Evolutionary conservation across 2,329 filamentous ascomycete genomes (phyloP).

Genomic region (Exserohilum turcica): DNA sequence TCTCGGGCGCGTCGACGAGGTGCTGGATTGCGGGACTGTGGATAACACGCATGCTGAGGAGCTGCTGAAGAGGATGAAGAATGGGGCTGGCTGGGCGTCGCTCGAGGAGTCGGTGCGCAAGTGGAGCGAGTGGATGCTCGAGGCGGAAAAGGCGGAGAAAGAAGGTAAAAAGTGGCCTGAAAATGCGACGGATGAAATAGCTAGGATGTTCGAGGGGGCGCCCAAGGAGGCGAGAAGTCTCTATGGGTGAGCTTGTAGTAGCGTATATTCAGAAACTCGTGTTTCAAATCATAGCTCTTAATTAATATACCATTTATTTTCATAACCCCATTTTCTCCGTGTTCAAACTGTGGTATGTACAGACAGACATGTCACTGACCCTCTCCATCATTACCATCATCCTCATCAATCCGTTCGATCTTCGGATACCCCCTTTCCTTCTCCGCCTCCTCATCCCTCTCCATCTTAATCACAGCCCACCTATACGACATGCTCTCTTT

Average conservation of each 20-base stretch:
- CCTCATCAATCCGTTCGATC: background rate
- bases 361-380: background rate
- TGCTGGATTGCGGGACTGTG: background rate
- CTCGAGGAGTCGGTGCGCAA: constrained; percentile 18
- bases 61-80: constrained; percentile 18
- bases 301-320: background rate
- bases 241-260: background rate
- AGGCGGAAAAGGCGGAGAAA: background rate
- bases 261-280: no score
- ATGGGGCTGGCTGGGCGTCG: constrained; percentile 12
- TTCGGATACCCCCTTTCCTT: background rate
- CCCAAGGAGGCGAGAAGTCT: background rate
- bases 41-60: background rate
- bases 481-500: background rate
- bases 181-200: background rate
- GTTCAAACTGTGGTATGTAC: no score
- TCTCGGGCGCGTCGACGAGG: background rate
- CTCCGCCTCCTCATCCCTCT: background rate
- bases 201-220: no score
- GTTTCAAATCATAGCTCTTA: no score
- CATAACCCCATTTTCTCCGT: no score
- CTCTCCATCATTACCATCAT: background rate
- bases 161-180: background rate
- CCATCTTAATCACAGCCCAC: constrained; percentile 2
- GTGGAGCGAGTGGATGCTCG: background rate